Evolutionary conservation across 2,329 filamentous ascomycete species (phyloP), one percentile per base, ranked within the genome.

Genomic region (Fusarium phyllophilum): DNA sequence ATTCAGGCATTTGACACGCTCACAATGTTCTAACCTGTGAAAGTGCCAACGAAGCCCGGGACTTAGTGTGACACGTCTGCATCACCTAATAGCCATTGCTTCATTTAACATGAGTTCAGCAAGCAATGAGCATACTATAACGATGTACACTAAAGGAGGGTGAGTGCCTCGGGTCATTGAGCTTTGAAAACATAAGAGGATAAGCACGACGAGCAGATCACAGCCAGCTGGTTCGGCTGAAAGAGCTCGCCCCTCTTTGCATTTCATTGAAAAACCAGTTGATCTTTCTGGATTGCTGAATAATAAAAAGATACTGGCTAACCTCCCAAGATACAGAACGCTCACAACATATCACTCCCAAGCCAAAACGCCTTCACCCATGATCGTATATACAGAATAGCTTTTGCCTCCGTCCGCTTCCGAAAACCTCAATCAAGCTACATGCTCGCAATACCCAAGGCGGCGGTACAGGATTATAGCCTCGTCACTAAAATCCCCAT

Each of bases 401-500:
- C n/a, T 52, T 68, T 72, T 56, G 6, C 45, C 52, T 41, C 36
- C 8, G 20, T 34, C 38, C 33, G 33, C 34, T 41, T 49, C 26
- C 29, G 36, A 29, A 26, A n/a, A 29, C 34, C 15, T 22, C 26
- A 29, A 22, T 44, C 24, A 22, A 39, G 34, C 48, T n/a, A 38
- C 14, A 26, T 36, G 26, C 29, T 29, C 31, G 14, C 26, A 26
- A 31, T 33, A 64, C 26, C n/a, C 10, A 31, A 51, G 36, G 49
- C 31, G 46, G n/a, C 31, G 31, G n/a, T 29, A 39, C 42, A 42
- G 33, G 31, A 20, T 42, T 39, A 29, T 41, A 39, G 36, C 57
- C 36, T 68, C 33, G 22, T 68, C 55, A 70, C 64, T 57, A 63
- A 56, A 75, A 75, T 33, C 63, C 73, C 77, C 77, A 78, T 29